Evolutionary conservation across 1,284 basidiomycete genomes (phyloP).

Genomic region (Paramarasmius palmivorus): DNA sequence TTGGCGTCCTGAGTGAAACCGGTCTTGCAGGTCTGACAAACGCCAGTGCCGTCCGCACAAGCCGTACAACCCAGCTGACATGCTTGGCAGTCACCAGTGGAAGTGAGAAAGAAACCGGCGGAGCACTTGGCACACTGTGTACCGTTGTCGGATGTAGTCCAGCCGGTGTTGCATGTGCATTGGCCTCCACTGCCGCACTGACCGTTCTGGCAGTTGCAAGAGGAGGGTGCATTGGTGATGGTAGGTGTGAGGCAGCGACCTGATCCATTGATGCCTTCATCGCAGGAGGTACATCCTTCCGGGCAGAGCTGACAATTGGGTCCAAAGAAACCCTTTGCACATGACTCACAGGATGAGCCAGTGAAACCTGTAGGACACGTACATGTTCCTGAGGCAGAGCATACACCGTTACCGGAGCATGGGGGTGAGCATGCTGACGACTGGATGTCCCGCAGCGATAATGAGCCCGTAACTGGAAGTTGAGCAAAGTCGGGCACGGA

Average conservation of each 20-base stretch:
- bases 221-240: conserved; percentile 53
- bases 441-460: conserved; percentile 65
- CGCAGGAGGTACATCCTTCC: conserved; percentile 63
- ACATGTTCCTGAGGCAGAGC: conserved; percentile 68
- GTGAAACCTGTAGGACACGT: conserved; percentile 71
- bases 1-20: conserved; percentile 67
- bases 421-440: conserved; percentile 69
- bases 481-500: conserved; percentile 75
- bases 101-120: conserved; percentile 70
- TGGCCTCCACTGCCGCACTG: conserved; percentile 63
- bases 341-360: conserved; percentile 77
- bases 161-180: conserved; percentile 76
- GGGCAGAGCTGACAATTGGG: conserved; percentile 68
- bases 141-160: conserved; percentile 68
- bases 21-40: conserved; percentile 68
- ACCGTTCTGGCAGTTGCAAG: conserved; percentile 80
- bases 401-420: conserved; percentile 71
- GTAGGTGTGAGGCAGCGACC: conserved; percentile 62
- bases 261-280: conserved; percentile 74
- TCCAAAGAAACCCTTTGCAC: conserved; percentile 72
- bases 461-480: conserved; percentile 51
- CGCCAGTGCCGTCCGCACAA: conserved; percentile 66
- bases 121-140: conserved; percentile 74
- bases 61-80: conserved; percentile 71
- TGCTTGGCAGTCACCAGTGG: conserved; percentile 72